phyloP scores from a whole-genome alignment of 306 rosid species.

The Elaeagnus macrophylla region DNA sequence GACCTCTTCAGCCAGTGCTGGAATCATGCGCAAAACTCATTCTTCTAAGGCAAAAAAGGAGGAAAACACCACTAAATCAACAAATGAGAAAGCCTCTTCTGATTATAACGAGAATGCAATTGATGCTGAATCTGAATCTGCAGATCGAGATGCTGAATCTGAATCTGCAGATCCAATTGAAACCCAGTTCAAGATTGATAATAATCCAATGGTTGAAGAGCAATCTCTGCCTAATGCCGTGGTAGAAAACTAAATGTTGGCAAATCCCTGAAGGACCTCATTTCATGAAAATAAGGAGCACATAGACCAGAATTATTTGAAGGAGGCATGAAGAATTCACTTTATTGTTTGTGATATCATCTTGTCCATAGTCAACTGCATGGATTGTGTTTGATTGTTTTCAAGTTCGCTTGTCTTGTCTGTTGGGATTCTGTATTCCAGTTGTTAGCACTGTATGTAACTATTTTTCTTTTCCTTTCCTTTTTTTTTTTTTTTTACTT shows the following conservation, averaged over 20 bases:
- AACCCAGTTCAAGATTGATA: conserved; percentile 28
- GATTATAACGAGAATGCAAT: conserved; percentile 18
- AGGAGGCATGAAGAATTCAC: conserved; percentile 49
- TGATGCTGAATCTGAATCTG: conserved; percentile 24
- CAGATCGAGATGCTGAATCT: conserved; percentile 20
- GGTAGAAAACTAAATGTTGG: conserved; percentile 26
- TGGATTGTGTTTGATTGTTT: conserved; percentile 43
- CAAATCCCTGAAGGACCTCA: conserved; percentile 20
- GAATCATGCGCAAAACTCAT: conserved; percentile 33
- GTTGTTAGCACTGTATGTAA: conserved; percentile 61
- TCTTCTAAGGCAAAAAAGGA: conserved; percentile 44
- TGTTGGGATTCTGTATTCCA: conserved; percentile 32
- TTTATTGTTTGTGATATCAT: conserved; percentile 50
- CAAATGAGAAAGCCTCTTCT: conserved; percentile 21
- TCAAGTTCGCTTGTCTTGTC: conserved; percentile 50
- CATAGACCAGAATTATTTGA: conserved; percentile 40
- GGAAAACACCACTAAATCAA: conserved; percentile 19
- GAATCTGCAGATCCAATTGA: conserved; percentile 29
- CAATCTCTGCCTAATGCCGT: conserved; percentile 29
- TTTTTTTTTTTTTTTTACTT: conserved; percentile 34
- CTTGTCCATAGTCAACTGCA: conserved; percentile 55
- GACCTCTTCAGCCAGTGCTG: conserved; percentile 36
- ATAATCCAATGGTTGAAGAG: conserved; percentile 35
- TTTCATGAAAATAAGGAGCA: conserved; percentile 40
- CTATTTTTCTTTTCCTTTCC: conserved; percentile 36